Conservation (phyloP, 2,329 filamentous ascomycete genomes). For the Metarhizium humberi region DNA sequence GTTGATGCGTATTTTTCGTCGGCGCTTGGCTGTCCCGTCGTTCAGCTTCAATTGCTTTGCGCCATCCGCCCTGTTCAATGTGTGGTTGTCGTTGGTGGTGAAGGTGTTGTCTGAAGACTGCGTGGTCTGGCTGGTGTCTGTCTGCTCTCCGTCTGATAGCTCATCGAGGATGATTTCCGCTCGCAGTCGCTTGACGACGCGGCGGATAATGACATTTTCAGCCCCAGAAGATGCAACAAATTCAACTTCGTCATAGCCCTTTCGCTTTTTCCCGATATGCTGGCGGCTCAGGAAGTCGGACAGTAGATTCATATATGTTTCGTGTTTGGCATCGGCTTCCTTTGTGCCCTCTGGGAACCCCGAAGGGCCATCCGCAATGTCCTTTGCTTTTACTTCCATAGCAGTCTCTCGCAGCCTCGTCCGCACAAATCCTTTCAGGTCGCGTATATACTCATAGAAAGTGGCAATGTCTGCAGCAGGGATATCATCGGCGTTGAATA, state of each 20-base stretch:
- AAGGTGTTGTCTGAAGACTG: constrained; percentile 20
- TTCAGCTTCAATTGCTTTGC: constrained; percentile 34
- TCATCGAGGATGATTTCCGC: constrained; percentile 49
- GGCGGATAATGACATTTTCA: constrained; percentile 38
- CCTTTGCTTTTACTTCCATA: constrained; percentile 47
- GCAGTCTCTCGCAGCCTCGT: constrained; percentile 60
- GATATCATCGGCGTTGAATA: constrained; percentile 63
- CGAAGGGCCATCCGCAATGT: constrained; percentile 39
- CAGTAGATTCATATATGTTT: constrained; percentile 47
- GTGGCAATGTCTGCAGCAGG: constrained; percentile 59
- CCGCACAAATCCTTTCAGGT: constrained; percentile 66
- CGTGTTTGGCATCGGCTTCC: constrained; percentile 38
- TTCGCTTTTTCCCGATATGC: constrained; percentile 31
- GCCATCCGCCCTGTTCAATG: constrained; percentile 15
- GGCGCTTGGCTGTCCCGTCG: constrained; percentile 39
- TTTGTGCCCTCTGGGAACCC: constrained; percentile 42
- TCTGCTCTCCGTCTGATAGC: constrained; percentile 40
- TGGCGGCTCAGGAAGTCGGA: constrained; percentile 33
- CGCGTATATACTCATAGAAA: constrained; percentile 69
- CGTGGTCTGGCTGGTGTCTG: constrained; percentile 21
- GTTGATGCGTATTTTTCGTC: constrained; percentile 41
- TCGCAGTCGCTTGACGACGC: constrained; percentile 54
- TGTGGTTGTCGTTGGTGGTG: constrained; percentile 17
- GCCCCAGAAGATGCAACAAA: constrained; percentile 41
- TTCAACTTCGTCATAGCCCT: constrained; percentile 43